These are phyloP conservation scores for Neoscytalidium dimidiatum DNA, from an alignment of 2,329 filamentous ascomycete genomes.

Conservation along the genomic window DNA sequence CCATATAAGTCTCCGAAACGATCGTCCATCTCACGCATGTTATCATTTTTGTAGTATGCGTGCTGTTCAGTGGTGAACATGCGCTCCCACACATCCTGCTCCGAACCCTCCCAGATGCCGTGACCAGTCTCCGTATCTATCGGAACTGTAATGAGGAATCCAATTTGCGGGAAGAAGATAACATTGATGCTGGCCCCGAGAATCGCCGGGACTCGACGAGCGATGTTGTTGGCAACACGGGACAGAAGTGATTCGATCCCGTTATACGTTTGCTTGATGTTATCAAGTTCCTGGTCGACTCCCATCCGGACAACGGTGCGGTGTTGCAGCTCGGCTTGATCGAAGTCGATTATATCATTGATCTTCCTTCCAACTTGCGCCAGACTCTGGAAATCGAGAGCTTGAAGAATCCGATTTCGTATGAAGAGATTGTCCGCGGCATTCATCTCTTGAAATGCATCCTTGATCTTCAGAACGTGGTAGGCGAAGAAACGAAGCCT, in stretches of 20 bases:
- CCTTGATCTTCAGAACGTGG: slow-evolving; percentile 68
- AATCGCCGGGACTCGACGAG: slow-evolving; percentile 61
- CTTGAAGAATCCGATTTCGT: slow-evolving; percentile 60
- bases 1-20: slow-evolving; percentile 84
- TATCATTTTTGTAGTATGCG: slow-evolving; percentile 82
- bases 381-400: slow-evolving; percentile 61
- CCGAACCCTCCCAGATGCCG: slow-evolving; percentile 63
- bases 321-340: slow-evolving; percentile 69
- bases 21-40: slow-evolving; percentile 79
- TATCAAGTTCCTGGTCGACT: slow-evolving; percentile 73
- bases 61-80: slow-evolving; percentile 68
- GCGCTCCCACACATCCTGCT: slow-evolving; percentile 69
- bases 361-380: slow-evolving; percentile 70
- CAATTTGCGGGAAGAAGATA: slow-evolving; percentile 87
- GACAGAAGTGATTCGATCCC: slow-evolving; percentile 75
- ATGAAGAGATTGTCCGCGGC: slow-evolving; percentile 57
- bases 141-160: slow-evolving; percentile 79
- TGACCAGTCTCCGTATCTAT: slow-evolving; percentile 60
- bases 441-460: slow-evolving; percentile 60
- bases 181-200: slow-evolving; percentile 65
- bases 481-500: slow-evolving; percentile 72
- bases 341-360: slow-evolving; percentile 75
- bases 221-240: slow-evolving; percentile 66
- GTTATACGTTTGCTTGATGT: slow-evolving; percentile 74
- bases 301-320: slow-evolving; percentile 73